Percentiles rank a stretch among this genome's conserved stretches.
These are phyloP conservation scores for Tetrapisispora taiwanensis DNA, from an alignment of 805 yeast species.

Conservation along the genomic window DNA sequence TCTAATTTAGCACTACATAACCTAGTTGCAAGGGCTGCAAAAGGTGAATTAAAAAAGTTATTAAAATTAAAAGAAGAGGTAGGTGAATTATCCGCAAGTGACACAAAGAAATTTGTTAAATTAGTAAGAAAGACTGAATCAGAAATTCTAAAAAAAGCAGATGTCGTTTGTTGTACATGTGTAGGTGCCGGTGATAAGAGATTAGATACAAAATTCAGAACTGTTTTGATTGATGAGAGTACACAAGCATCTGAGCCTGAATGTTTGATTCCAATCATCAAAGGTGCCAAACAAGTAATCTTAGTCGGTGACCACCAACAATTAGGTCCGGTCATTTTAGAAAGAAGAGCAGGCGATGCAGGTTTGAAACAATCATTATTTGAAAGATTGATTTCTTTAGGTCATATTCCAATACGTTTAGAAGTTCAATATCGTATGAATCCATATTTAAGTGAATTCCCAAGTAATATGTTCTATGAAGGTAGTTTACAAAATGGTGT, in stretches of 20 bases:
- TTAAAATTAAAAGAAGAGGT: conserved; percentile 47
- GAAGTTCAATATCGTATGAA: conserved; percentile 96
- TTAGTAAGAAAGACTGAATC: conserved; percentile 41
- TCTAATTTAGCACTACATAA: conserved; percentile 48
- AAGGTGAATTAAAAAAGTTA: conserved; percentile 49
- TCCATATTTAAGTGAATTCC: conserved; percentile 76
- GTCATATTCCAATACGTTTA: conserved; percentile 74
- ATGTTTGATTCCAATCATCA: conserved; percentile 76
- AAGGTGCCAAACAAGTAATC: conserved; percentile 82
- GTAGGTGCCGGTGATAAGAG: conserved; percentile 82
- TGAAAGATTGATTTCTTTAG: conserved; percentile 73
- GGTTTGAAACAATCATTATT: conserved; percentile 81
- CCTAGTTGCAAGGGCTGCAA: conserved; percentile 38
- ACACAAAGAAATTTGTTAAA: conserved; percentile 37
- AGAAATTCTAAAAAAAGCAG: conserved; percentile 43
- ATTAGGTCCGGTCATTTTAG: conserved; percentile 82
- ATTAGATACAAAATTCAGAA: conserved; percentile 50
- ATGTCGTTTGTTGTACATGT: conserved; percentile 84
- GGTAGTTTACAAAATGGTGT: conserved; percentile 90
- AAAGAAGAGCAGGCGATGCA: conserved; percentile 72
- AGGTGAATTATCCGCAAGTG: conserved; percentile 57
- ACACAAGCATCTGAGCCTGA: conserved; percentile 95
- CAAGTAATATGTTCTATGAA: conserved; percentile 86
- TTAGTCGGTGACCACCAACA: conserved; percentile 95
- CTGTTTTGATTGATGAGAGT: conserved; percentile 84